Conservation (phyloP, 164 flowering plant species). For the Amborella trichopoda region DNA sequence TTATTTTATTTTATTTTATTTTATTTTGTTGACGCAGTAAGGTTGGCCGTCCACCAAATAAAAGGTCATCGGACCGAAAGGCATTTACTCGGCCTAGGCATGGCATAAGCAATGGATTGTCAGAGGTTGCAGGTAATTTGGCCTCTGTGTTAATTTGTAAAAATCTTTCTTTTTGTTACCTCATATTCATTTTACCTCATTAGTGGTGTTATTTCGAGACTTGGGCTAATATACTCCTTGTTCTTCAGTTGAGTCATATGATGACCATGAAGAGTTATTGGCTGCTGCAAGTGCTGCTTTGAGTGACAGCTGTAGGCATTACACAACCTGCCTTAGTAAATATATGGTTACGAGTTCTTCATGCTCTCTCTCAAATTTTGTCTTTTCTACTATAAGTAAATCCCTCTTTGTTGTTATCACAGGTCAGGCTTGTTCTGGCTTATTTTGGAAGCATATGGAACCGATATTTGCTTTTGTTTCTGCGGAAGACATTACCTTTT, state of each 20-base stretch:
- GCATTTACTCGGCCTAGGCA: conserved; percentile 59
- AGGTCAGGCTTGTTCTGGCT: conserved; percentile 44
- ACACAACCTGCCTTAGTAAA: no score
- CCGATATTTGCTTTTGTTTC: conserved; percentile 53
- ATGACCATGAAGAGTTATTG: conserved; percentile 69
- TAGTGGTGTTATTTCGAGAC: no score
- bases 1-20: not conserved
- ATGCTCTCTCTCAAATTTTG: not conserved
- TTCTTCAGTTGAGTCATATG: conserved; percentile 51
- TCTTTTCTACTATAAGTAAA: not conserved
- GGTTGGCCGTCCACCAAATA: conserved; percentile 68
- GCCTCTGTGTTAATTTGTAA: not conserved
- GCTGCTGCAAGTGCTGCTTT: conserved; percentile 72
- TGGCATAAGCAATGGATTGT: conserved; percentile 26
- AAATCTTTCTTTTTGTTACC: not conserved
- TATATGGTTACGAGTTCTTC: conserved; percentile 1
- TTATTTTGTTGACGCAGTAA: conserved; percentile 42
- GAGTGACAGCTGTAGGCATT: conserved; percentile 30
- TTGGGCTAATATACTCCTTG: not conserved
- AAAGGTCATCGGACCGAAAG: conserved; percentile 74
- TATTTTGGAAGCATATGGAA: conserved; percentile 80
- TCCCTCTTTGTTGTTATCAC: conserved; percentile 13
- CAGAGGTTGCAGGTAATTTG: conserved; percentile 55
- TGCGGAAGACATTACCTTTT: conserved; percentile 34
- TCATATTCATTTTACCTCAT: not conserved